Evolutionary conservation across 192 early-diverging fungal species (phyloP).

Genomic region (Coemansia sp.): DNA sequence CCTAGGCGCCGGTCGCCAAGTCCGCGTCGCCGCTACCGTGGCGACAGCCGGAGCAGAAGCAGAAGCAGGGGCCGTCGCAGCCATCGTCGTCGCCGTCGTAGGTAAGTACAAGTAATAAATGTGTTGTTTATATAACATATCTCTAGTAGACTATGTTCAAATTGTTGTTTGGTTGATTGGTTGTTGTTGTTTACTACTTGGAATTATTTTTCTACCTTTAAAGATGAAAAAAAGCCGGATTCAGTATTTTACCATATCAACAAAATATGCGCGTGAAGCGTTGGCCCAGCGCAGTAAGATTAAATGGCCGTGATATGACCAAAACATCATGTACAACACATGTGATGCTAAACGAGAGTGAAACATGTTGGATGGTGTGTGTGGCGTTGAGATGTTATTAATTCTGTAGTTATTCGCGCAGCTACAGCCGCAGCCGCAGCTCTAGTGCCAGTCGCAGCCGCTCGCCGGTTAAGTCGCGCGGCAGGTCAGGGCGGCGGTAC

Average conservation of each 20-base stretch:
- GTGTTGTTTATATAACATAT: neutral
- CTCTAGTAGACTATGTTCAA: neutral
- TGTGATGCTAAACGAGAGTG: neutral
- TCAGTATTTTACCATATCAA: too few species aligned
- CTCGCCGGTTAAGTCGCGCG: slow-evolving; percentile 15
- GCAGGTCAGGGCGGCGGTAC: slow-evolving; percentile 18
- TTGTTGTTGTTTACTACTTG: neutral
- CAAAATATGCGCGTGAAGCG: neutral
- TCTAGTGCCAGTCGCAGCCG: slow-evolving; percentile 21
- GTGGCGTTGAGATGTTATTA: neutral
- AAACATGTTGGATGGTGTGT: neutral
- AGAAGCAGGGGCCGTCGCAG: slow-evolving; percentile 4
- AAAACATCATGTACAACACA: neutral
- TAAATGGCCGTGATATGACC: neutral
- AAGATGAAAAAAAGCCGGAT: neutral
- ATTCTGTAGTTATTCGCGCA: slow-evolving; percentile 30
- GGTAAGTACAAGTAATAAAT: slow-evolving; percentile 23
- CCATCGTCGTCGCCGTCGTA: slow-evolving; percentile 25
- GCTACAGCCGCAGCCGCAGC: slow-evolving; percentile 30
- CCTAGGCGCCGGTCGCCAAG: slow-evolving; percentile 37
- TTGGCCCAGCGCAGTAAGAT: slow-evolving; percentile 1
- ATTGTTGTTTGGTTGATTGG: neutral
- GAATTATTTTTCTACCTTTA: neutral
- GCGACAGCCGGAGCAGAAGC: slow-evolving; percentile 17
- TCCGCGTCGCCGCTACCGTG: slow-evolving; percentile 20